Base-by-base conservation (phyloP, 768 basidiomycete genomes). In the Boletus rubescentipes region DNA sequence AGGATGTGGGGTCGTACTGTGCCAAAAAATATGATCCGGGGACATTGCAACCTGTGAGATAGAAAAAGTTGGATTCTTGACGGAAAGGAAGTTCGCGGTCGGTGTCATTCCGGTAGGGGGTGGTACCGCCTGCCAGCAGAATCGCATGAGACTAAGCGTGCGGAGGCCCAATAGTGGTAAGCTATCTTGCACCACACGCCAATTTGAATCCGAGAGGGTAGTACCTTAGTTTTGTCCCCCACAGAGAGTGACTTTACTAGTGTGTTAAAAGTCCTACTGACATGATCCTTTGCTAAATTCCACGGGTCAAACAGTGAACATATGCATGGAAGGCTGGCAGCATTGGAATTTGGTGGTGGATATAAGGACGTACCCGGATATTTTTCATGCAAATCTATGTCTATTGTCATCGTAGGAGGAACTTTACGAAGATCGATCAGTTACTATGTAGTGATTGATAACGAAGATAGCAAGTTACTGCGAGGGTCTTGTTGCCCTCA, bases 41-140 rank as follows among this genome's bases (percentile, higher is more conserved):
- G 5, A 92, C 78, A 43, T 77, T 74, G 71, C 89, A 93, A 48
- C 91, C 93, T 0, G 90, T 82, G 15, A 96, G 77, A 67, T 93
- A 96, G 72, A 81, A 86, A 67, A 96, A 96, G 72, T 96, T 96
- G 62, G 87, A 87, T 70, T 94, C 92, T 64, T 79, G 77, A 51
- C 83, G 78, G 62, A 92, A 91, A 5, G 76, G 67, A 39, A 91
- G 72, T 71, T 93, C 91, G 31, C 91, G 80, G 66, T 95, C 92
- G 11, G 93, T 94, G 66, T 94, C 92, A 66, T 91, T 83, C 57
- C 91, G 76, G 64, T 76, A 91, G 1, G 78, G 74, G 3, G 80
- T 83, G 6, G 72, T 74, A 60, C 79, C 81, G n/a, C 88, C 89
- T 9, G 83, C 80, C 2, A 92, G 72, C 4, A 92, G 65, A 15